Percentiles rank a stretch among this genome's conserved stretches.
phyloP scores from a whole-genome alignment of 345 rosid species.

The Kandelia obovata region DNA sequence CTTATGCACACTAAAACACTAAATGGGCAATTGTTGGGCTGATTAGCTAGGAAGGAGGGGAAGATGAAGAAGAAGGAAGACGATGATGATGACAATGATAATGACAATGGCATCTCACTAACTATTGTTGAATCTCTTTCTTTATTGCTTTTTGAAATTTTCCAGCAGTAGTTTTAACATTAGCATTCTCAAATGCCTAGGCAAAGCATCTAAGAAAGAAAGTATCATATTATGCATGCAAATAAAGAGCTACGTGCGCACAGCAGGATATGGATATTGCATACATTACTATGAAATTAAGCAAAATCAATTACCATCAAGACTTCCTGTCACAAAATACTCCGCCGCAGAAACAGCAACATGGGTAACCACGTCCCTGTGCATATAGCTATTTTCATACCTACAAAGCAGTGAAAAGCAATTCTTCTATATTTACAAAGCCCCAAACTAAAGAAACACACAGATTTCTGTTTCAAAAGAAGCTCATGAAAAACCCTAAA shows the following conservation, averaged over 20 bases:
- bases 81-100: too few relatives aligned
- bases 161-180: too few relatives aligned
- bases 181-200: too few relatives aligned
- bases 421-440: neutral
- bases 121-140: too few relatives aligned
- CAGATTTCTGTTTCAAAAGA: too few relatives aligned
- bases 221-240: neutral
- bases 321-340: slow-evolving; percentile 86
- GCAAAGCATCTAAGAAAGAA: neutral
- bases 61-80: too few relatives aligned
- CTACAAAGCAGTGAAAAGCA: slow-evolving; percentile 26
- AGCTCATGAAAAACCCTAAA: neutral
- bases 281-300: neutral
- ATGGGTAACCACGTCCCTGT: slow-evolving; percentile 91
- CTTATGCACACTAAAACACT: too few relatives aligned
- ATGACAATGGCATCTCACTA: too few relatives aligned
- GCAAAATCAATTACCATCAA: slow-evolving; percentile 54
- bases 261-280: neutral
- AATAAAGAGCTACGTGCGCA: neutral
- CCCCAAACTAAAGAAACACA: neutral
- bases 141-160: neutral
- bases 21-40: too few relatives aligned
- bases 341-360: slow-evolving; percentile 91
- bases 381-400: slow-evolving; percentile 99
- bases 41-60: too few relatives aligned